Conservation (phyloP, 164 flowering plant species). For the Vitis labrusca region DNA sequence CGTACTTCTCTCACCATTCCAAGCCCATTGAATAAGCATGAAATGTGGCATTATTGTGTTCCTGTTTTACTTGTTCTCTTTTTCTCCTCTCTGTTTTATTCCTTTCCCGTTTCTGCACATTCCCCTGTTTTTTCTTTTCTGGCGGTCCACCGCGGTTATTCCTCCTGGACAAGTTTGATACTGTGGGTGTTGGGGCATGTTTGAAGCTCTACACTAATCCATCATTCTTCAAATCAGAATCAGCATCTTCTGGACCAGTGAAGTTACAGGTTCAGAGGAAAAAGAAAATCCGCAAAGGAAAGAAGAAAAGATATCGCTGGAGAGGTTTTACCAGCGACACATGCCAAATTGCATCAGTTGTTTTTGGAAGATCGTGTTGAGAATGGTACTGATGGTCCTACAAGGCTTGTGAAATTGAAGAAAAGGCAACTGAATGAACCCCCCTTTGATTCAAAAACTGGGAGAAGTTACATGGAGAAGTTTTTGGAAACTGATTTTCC, state of each 20-base stretch:
- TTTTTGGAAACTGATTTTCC: no score
- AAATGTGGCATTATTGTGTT: no score
- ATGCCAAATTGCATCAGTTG: conserved; percentile 72
- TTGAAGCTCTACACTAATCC: conserved; percentile 88
- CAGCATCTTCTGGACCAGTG: conserved; percentile 29
- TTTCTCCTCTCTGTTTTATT: no score
- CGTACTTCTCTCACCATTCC: no score
- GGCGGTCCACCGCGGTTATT: conserved; percentile 28
- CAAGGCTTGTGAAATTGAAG: conserved; percentile 68
- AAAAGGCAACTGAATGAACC: conserved; percentile 54
- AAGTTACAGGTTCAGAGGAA: conserved; percentile 50
- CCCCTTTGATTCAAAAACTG: conserved; percentile 43
- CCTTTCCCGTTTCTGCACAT: no score
- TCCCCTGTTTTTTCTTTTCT: no score
- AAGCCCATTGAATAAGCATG: no score
- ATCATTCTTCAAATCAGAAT: conserved; percentile 71
- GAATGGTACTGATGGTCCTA: conserved; percentile 44
- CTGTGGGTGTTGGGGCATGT: conserved; percentile 96
- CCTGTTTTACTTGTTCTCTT: no score
- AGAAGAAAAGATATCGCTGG: conserved; percentile 74
- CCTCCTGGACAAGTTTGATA: conserved; percentile 95
- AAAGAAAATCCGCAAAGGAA: conserved; percentile 62
- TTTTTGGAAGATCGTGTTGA: conserved; percentile 64
- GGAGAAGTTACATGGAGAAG: conserved; percentile 79
- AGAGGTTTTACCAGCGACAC: conserved; percentile 48